phyloP scores from a whole-genome alignment of 1,139 yeast species.

The Geotrichum aggregatum region DNA sequence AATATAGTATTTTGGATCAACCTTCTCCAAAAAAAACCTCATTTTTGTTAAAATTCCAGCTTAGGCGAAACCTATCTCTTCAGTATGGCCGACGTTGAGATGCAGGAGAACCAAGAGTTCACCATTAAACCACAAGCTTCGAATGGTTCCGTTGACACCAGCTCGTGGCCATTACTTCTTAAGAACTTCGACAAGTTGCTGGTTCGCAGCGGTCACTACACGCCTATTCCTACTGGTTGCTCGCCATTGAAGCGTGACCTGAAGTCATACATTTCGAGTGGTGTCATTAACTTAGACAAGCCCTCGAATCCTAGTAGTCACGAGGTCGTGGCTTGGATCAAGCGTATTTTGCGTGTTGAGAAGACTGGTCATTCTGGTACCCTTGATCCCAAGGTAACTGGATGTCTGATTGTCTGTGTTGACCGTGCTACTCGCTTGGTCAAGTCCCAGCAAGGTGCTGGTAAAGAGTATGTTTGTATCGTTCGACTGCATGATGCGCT shows the following conservation, averaged over 20 bases:
- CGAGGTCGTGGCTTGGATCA: constrained; percentile 99
- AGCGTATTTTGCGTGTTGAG: constrained; percentile 89
- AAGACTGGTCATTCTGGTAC: constrained; percentile 99
- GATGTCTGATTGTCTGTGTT: constrained; percentile 91
- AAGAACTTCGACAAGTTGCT: constrained; percentile 90
- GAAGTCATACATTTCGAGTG: constrained; percentile 83
- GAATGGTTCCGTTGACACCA: constrained; percentile 72
- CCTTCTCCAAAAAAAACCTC: neutral
- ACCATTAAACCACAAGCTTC: constrained; percentile 86
- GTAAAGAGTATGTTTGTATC: constrained; percentile 98
- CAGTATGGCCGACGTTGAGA: constrained; percentile 31
- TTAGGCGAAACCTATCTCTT: neutral
- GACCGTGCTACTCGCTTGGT: constrained; percentile 98
- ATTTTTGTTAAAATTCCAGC: neutral
- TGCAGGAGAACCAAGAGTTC: constrained; percentile 37
- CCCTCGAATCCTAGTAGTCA: constrained; percentile 97
- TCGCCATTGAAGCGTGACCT: constrained; percentile 93
- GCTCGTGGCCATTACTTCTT: constrained; percentile 91
- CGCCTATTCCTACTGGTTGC: constrained; percentile 93
- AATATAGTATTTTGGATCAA: no score
- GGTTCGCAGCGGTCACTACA: constrained; percentile 93
- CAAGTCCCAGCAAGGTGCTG: constrained; percentile 98
- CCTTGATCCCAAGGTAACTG: constrained; percentile 94
- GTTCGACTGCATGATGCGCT: constrained; percentile 92
- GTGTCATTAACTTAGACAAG: constrained; percentile 95